Evolutionary conservation across 768 basidiomycete species (phyloP), one percentile per base, ranked within the genome.

Genomic region (Pleurotus pulmonarius): DNA sequence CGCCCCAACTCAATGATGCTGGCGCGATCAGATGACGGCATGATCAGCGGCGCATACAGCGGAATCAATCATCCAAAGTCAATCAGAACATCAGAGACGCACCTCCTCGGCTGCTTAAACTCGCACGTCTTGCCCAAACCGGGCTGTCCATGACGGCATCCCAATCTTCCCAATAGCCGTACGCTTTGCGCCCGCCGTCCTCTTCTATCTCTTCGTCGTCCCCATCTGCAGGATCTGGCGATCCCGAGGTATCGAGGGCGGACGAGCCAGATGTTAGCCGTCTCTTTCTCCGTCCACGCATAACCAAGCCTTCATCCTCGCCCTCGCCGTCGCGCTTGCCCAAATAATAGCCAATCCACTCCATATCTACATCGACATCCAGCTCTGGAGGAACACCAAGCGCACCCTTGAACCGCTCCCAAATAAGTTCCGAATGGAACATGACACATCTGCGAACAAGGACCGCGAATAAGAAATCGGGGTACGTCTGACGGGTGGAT

Each of bases 351-450:
- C 58, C 49, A 57, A 43, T 60, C 34, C 58, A 64, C 39, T 60
- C 58, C 3, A 62, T 64, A 16, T 69, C 64, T 24, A 77, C 79
- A 45, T 88, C 86, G 29, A 84, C 70, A 61, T 92, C 87, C 18
- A 95, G 75, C 63, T 95, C 92, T 0, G 87, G 87, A 8, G 94
- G 93, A 4, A 94, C 87, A 4, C 94, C 94, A 1, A 97, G 75
- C 0, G 90, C 92, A 26, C 85, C 88, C 64, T 94, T 94, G 64
- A 95, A 75, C 56, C 92, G 82, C 68, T 95, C 92, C 94, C 94
- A 97, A 55, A 95, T 86, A 40, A 93, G 82, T 64, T 95, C 93
- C 12, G 86, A 88, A 60, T 86, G 87, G 22, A 81, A 71, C 18
- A 89, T 75, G 62, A 96, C 81, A 63, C 92, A 93, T 55, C 77